Percentiles rank a stretch among this genome's conserved stretches.
Conservation (phyloP, 2,329 filamentous ascomycete species). For the Fusarium sp. region DNA sequence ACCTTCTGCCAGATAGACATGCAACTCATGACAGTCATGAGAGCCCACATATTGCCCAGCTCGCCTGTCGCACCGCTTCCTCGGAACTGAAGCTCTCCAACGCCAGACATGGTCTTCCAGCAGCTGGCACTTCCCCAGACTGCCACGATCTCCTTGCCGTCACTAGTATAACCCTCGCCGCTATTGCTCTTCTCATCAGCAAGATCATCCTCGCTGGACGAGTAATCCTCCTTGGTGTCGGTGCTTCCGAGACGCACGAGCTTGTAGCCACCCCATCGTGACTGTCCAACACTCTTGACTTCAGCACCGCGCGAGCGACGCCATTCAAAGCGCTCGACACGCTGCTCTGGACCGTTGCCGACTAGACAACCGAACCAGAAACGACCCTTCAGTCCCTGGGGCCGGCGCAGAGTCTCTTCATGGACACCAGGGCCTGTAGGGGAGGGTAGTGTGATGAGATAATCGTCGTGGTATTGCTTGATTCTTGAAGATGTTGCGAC, state of each 20-base stretch:
- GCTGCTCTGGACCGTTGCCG: conserved; percentile 19
- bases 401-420: conserved; percentile 30
- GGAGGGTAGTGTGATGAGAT: conserved; percentile 27
- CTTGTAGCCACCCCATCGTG: conserved; percentile 38
- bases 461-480: conserved; percentile 14
- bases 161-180: conserved; percentile 33
- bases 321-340: conserved; percentile 41
- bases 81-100: conserved; percentile 43
- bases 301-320: conserved; percentile 37
- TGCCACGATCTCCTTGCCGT: conserved; percentile 42
- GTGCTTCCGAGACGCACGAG: conserved; percentile 38
- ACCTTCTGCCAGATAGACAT: conserved; percentile 40
- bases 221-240: conserved; percentile 10
- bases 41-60: conserved; percentile 38
- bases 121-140: conserved; percentile 35
- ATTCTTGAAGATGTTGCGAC: conserved; percentile 16
- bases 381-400: conserved; percentile 5
- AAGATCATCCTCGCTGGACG: conserved; percentile 12
- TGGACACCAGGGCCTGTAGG: background rate
- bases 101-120: conserved; percentile 24
- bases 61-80: conserved; percentile 45
- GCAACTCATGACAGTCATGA: conserved; percentile 45
- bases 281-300: conserved; percentile 35
- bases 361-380: conserved; percentile 41
- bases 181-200: conserved; percentile 11